These are phyloP conservation scores for Echinosphaeria canescens DNA, from an alignment of 2,329 filamentous ascomycete genomes.

Conservation along the genomic window DNA sequence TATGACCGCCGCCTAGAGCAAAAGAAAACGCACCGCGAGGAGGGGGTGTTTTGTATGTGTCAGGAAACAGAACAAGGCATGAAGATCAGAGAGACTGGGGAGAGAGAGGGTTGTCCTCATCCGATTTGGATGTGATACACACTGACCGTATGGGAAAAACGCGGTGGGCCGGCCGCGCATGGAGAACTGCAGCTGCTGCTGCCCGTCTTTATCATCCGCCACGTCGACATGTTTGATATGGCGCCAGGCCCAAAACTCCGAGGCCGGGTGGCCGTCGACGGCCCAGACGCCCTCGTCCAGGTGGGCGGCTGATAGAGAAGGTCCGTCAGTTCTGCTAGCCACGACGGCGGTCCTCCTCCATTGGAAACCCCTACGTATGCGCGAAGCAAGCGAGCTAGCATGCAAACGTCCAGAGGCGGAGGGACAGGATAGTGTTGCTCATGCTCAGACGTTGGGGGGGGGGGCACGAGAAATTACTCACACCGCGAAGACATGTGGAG, in stretches of 20 bases:
- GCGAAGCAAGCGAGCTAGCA: too few species aligned
- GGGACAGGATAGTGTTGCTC: too few species aligned
- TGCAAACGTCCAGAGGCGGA: too few species aligned
- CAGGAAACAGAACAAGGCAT: background rate
- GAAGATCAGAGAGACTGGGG: background rate
- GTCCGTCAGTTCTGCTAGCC: too few species aligned
- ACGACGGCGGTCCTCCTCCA: too few species aligned
- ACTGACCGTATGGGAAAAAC: constrained; percentile 5
- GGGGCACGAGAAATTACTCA: too few species aligned
- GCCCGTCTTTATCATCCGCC: constrained; percentile 1
- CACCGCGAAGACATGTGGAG: constrained; percentile 4
- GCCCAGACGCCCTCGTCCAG: constrained; percentile 8
- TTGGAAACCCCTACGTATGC: too few species aligned
- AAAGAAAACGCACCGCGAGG: background rate
- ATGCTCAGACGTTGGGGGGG: too few species aligned
- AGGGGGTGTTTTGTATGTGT: background rate
- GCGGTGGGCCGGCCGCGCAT: constrained; percentile 3
- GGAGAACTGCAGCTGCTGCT: constrained; percentile 2
- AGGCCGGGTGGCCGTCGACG: constrained; percentile 3
- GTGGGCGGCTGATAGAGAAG: constrained; percentile 6
- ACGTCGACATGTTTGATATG: constrained; percentile 3
- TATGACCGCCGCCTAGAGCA: constrained; percentile 11
- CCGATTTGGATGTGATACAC: too few species aligned
- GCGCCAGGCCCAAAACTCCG: constrained; percentile 7
- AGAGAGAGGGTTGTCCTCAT: too few species aligned